Evolutionary conservation across 1,139 yeast genomes (phyloP), one percentile per base, ranked within the genome.

Genomic region (Yarrowia galli): DNA sequence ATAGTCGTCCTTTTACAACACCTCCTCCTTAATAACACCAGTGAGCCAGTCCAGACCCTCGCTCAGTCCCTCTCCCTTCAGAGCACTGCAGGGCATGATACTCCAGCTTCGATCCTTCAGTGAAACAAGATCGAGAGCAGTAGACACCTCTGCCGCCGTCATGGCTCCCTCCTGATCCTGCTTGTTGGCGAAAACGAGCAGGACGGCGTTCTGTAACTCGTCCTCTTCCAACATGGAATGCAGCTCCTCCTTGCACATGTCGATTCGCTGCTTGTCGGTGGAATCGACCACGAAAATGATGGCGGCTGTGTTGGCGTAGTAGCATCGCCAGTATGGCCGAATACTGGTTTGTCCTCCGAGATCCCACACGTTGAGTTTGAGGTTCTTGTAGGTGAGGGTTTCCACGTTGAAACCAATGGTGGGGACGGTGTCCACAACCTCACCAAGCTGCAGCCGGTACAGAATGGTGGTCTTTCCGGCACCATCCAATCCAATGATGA

Each of bases 391-490:
- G 68, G 87, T 88, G 70, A 95, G 82, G 0, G 99, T 95, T 76
- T 95, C 99, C 54, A 95, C 99, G 76, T 95, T 95, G 83, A 95
- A 95, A 8, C 99, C 99, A 72, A 95, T 92, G 12, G 99, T 92
- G 23, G 97, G 98, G 74, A 91, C 95, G 25, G 98, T 92, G 65
- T 96, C 91, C 53, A 92, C 92, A 38, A 92, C 97, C 77, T 92
- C 98, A 28, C 98, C 98, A 79, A 92, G 63, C 32, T 95, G 98
- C 71, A 95, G 83, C 73, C 96, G 86, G 80, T 95, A 95, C 71
- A 95, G 83, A 70, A 95, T 93, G 10, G 99, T 95, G 58, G 99
- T 95, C 77, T 95, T 95, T 67, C 99, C 99, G 2, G 99, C 98
- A 80, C 99, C 98, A 79, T 95, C 99, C 71, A 95, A 82, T 5